Conservation (phyloP, 805 yeast genomes). For the Ogataea degrootiae region DNA sequence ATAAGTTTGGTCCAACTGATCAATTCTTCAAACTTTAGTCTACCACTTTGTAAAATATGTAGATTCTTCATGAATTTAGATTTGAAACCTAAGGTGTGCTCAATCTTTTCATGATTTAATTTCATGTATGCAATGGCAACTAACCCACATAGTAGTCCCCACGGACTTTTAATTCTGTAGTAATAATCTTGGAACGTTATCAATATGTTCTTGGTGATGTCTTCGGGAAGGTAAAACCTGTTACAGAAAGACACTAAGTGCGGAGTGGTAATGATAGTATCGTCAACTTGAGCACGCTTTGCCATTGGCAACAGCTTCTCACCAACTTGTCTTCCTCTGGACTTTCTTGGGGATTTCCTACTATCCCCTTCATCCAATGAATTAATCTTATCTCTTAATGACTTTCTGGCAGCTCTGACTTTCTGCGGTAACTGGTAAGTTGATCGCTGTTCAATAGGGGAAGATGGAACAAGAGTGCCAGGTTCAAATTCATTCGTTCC, state of each 20-base stretch:
- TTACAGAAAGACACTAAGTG: constrained; percentile 51
- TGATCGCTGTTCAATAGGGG: no score
- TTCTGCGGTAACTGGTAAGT: no score
- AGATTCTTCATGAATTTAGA: constrained; percentile 45
- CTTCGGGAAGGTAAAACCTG: constrained; percentile 56
- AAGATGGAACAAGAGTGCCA: no score
- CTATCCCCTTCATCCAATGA: no score
- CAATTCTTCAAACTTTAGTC: constrained; percentile 44
- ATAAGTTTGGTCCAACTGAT: constrained; percentile 50
- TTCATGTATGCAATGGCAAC: constrained; percentile 54
- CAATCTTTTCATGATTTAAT: constrained; percentile 44
- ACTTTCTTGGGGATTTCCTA: neutral
- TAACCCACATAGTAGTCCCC: constrained; percentile 68
- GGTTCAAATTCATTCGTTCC: no score
- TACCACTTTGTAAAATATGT: constrained; percentile 50
- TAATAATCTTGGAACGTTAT: constrained; percentile 47
- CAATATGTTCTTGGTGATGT: constrained; percentile 44
- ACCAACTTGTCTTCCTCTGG: constrained; percentile 13
- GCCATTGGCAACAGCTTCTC: constrained; percentile 12
- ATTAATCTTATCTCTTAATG: no score
- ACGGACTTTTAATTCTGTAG: constrained; percentile 53
- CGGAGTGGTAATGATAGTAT: constrained; percentile 27
- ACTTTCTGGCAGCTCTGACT: no score
- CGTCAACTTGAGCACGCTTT: constrained; percentile 6
- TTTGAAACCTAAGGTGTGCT: constrained; percentile 44